phyloP scores from a whole-genome alignment of 2,329 filamentous ascomycete species.

The Fusarium virguliforme region DNA sequence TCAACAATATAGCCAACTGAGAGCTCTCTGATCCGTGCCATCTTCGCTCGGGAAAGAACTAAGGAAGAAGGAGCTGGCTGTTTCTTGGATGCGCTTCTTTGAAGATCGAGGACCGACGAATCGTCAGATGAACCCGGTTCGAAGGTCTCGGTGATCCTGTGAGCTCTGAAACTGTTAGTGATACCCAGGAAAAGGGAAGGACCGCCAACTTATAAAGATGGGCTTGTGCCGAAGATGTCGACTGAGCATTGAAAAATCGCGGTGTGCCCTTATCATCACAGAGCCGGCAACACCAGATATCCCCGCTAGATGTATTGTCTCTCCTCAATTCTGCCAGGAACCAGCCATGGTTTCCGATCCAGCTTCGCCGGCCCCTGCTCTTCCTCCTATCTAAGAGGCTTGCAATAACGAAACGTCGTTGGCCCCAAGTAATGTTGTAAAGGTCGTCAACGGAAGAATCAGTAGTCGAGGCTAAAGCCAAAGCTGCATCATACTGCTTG shows the following conservation, averaged over 20 bases:
- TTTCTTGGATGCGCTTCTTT: conserved; percentile 23
- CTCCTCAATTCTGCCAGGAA: conserved; percentile 31
- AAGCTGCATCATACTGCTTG: too few species aligned
- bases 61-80: conserved; percentile 15
- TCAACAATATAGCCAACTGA: conserved; percentile 26
- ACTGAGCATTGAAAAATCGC: conserved; percentile 25
- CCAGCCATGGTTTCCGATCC: conserved; percentile 29
- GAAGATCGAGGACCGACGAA: conserved; percentile 20
- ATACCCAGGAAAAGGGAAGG: conserved; percentile 17
- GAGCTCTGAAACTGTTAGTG: conserved; percentile 24
- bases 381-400: conserved; percentile 26
- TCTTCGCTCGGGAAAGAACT: conserved; percentile 23
- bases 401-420: too few species aligned
- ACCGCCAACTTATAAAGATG: conserved; percentile 16
- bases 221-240: conserved; percentile 19
- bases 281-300: conserved; percentile 31
- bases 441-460: too few species aligned
- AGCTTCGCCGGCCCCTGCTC: conserved; percentile 26
- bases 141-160: too few species aligned
- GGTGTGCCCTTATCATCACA: conserved; percentile 20
- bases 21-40: conserved; percentile 25
- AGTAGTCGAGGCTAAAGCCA: too few species aligned
- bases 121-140: conserved; percentile 19
- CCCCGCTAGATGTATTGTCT: conserved; percentile 25
- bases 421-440: too few species aligned